Conservation (phyloP, 805 yeast species). For the Suhomyces sp. region DNA sequence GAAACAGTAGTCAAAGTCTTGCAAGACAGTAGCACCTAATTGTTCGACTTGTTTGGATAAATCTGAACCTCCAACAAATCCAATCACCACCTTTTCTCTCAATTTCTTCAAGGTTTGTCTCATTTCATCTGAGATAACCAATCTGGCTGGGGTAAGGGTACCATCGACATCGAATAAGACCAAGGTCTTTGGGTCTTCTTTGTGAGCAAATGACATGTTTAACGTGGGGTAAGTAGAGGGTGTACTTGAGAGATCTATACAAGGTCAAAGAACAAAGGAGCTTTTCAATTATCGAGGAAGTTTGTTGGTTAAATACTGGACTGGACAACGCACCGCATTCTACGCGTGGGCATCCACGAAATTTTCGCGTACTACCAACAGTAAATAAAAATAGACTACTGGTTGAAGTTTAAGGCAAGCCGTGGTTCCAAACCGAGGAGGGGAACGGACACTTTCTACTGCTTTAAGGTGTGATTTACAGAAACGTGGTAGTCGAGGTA, state of each 20-base stretch:
- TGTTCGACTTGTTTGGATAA: constrained; percentile 94
- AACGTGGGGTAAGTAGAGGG: neutral
- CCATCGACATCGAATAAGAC: constrained; percentile 98
- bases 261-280: constrained; percentile 2
- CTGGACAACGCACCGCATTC: constrained; percentile 6
- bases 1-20: constrained; percentile 92
- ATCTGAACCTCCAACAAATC: constrained; percentile 98
- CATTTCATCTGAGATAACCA: constrained; percentile 74
- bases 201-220: constrained; percentile 61
- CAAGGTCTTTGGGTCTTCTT: constrained; percentile 80
- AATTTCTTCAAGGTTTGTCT: constrained; percentile 64
- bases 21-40: constrained; percentile 74
- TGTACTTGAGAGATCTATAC: neutral
- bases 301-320: constrained; percentile 2
- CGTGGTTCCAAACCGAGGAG: too few relatives aligned
- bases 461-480: too few relatives aligned
- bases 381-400: too few relatives aligned
- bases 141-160: constrained; percentile 96
- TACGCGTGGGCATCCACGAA: constrained; percentile 6
- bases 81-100: constrained; percentile 90
- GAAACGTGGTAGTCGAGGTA: too few relatives aligned
- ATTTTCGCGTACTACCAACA: constrained; percentile 5
- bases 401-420: too few relatives aligned
- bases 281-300: neutral
- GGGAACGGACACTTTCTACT: too few relatives aligned